Evolutionary conservation across 768 basidiomycete genomes (phyloP), one percentile per base, ranked within the genome.

Genomic region (Collybia sp.): DNA sequence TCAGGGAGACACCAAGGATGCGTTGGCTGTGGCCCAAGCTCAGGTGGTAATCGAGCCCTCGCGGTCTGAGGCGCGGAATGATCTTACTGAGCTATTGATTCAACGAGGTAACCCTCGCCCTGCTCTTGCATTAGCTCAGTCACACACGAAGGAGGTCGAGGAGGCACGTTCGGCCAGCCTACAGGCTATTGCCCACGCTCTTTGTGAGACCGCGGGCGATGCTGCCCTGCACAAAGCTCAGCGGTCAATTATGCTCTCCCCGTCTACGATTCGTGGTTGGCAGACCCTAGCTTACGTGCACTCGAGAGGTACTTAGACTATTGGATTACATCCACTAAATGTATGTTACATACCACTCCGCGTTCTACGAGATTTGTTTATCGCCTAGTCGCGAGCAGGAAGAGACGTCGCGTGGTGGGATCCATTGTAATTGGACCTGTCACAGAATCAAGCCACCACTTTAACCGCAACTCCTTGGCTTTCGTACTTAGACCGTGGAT

Each of bases 371-470:
- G 45, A 42, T 43, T 45, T 49, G 40, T 44, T 47, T 52, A 64
- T 34, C 56, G 50, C 55, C 53, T 60, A 36, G 58, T 59, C 16
- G 66, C 50, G 37, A 83, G 62, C 31, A 85, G 65, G 47, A 69
- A 62, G 41, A 86, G 60, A 15, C 84, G 79, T 40, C 75, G 71
- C 17, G 72, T 62, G 42, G 79, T 47, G 2, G 68, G 58, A 45
- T 70, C 65, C 12, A 70, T 67, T 12, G 64, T 61, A 12, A 63
- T 45, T 12, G 62, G 54, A 38, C 64, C 55, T 40, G 69, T 66
- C 9, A 75, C 69, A 19, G 66, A 68, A 30, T 77, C 69, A 31
- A 89, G 63, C 87, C 87, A 89, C 81, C 80, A 81, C 40, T 67
- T 61, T 10, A 89, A 65, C 36, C 72, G 75, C 11, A 70, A 61